Evolutionary conservation across 1,139 yeast genomes (phyloP).

Genomic region (Kodamaea anthophila): DNA sequence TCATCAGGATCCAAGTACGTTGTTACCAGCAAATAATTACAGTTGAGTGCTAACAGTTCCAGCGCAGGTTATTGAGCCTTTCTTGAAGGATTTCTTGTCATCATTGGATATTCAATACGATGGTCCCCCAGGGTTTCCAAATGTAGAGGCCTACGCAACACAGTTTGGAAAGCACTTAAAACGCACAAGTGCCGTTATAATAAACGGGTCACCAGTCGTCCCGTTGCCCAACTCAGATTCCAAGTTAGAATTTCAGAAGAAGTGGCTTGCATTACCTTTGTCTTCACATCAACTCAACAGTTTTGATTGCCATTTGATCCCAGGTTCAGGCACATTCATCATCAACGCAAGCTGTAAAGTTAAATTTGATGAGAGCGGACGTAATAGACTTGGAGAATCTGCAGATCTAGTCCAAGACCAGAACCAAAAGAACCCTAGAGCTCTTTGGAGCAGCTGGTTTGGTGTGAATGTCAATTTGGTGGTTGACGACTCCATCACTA

Average conservation of each 20-base stretch:
- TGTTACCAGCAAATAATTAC: background rate
- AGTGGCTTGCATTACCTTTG: slow-evolving; percentile 57
- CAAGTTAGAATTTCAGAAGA: slow-evolving; percentile 53
- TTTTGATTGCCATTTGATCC: slow-evolving; percentile 64
- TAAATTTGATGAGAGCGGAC: slow-evolving; percentile 69
- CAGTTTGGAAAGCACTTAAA: slow-evolving; percentile 45
- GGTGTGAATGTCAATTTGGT: slow-evolving; percentile 58
- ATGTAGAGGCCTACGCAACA: slow-evolving; percentile 46
- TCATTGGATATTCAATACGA: slow-evolving; percentile 33
- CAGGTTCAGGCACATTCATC: slow-evolving; percentile 55
- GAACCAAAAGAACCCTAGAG: slow-evolving; percentile 17
- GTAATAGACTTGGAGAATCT: slow-evolving; percentile 54
- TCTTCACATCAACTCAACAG: slow-evolving; percentile 60
- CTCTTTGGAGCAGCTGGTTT: slow-evolving; percentile 61
- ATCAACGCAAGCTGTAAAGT: slow-evolving; percentile 59
- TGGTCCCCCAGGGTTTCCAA: slow-evolving; percentile 20
- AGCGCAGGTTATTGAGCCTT: slow-evolving; percentile 45
- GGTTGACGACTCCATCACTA: slow-evolving; percentile 49
- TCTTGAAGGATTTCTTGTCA: slow-evolving; percentile 32
- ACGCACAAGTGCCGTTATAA: slow-evolving; percentile 44
- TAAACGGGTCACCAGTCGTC: slow-evolving; percentile 60
- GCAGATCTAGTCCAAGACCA: slow-evolving; percentile 36
- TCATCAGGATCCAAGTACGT: slow-evolving; percentile 23
- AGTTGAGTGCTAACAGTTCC: slow-evolving; percentile 11
- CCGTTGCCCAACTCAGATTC: slow-evolving; percentile 35